phyloP scores from a whole-genome alignment of 192 early-diverging fungal genomes.

The Pilobolus umbonatus region DNA sequence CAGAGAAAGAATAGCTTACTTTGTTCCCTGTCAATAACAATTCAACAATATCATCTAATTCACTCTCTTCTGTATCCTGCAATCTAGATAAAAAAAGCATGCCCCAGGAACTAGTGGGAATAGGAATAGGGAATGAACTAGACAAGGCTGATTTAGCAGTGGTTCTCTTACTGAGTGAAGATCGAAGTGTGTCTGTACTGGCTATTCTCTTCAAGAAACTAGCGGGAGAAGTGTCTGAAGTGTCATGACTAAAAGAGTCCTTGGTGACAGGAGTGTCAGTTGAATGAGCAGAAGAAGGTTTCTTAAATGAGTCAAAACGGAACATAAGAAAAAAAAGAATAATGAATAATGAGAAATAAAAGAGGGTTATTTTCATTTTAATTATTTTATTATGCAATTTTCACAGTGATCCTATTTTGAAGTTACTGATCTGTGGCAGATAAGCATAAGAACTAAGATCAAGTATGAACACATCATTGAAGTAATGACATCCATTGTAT shows the following conservation, averaged over 20 bases:
- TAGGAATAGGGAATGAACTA: slow-evolving; percentile 30
- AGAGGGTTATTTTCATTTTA: background rate
- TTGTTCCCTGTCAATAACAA: slow-evolving; percentile 15
- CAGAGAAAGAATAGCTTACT: background rate
- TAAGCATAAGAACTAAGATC: slow-evolving; percentile 83
- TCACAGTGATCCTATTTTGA: slow-evolving; percentile 41
- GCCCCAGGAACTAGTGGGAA: slow-evolving; percentile 33
- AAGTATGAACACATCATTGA: slow-evolving; percentile 74
- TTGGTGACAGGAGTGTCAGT: background rate
- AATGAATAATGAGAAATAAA: background rate
- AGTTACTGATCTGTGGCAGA: slow-evolving; percentile 80
- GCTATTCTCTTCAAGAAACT: slow-evolving; percentile 18
- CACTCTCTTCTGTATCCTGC: slow-evolving; percentile 11
- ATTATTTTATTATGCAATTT: no score
- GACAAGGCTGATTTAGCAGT: background rate
- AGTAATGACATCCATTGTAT: slow-evolving; percentile 76
- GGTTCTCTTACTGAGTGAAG: background rate
- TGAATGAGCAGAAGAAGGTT: background rate
- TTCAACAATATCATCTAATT: slow-evolving; percentile 25
- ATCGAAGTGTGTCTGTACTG: slow-evolving; percentile 8
- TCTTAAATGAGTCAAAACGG: slow-evolving; percentile 11
- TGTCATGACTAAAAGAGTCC: background rate
- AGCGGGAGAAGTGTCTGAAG: background rate
- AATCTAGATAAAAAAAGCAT: slow-evolving; percentile 27
- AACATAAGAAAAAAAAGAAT: slow-evolving; percentile 2